phyloP scores from a whole-genome alignment of 2,329 filamentous ascomycete species.

The Xylaria sp. region DNA sequence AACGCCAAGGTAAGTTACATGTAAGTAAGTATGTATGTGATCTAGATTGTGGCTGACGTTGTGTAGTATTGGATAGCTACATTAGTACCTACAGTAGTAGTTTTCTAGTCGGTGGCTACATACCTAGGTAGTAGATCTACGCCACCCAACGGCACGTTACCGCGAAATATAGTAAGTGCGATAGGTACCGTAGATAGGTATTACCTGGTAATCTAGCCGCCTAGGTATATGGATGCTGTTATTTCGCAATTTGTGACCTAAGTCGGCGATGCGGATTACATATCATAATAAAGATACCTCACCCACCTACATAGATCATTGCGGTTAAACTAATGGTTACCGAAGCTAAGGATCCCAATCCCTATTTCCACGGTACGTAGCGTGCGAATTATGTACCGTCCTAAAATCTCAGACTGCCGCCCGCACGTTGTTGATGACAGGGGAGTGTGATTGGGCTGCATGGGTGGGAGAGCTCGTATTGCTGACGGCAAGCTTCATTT shows the following conservation, averaged over 20 bases:
- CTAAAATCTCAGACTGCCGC: neutral
- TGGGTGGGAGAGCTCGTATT: constrained; percentile 31
- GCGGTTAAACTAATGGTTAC: constrained; percentile 5
- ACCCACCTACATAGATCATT: constrained; percentile 18
- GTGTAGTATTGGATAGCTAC: too few relatives aligned
- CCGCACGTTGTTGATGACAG: neutral
- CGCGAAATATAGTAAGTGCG: neutral
- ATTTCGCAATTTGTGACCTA: neutral
- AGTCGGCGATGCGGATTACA: neutral
- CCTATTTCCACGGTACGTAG: too few relatives aligned
- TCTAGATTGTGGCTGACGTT: too few relatives aligned
- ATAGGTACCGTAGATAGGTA: too few relatives aligned
- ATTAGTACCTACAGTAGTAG: too few relatives aligned
- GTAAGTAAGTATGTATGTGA: too few relatives aligned
- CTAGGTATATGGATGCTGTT: neutral
- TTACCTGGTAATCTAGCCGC: neutral
- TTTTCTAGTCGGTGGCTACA: too few relatives aligned
- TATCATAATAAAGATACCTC: neutral
- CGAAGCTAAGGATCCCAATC: neutral
- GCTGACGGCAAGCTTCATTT: constrained; percentile 21
- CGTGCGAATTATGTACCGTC: too few relatives aligned
- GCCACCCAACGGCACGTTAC: neutral
- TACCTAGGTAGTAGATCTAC: neutral
- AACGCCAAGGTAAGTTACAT: neutral
- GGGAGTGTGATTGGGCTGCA: constrained; percentile 23